Evolutionary conservation across 2,329 filamentous ascomycete genomes (phyloP), one percentile per base, ranked within the genome.

Genomic region (Trichoderma oligosporum): DNA sequence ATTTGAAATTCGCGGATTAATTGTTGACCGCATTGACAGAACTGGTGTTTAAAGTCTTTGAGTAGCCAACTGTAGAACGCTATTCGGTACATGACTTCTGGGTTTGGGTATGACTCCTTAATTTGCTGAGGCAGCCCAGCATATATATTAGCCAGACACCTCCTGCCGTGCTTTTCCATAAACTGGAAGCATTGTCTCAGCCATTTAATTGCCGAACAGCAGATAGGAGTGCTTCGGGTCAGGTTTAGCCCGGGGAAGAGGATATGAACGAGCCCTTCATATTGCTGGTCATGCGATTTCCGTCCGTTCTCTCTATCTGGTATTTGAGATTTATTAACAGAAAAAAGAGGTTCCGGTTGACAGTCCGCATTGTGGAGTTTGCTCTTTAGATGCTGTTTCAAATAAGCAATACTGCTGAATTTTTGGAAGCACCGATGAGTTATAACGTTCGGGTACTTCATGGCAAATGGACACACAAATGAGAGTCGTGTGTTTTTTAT

Each of bases 361-460:
- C 51, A 54, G 20, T 31, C 16, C 4, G 51, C 33, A 9, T 31
- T 22, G 8, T 35, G 41, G 36, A 45, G 51, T 5, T n/a, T 16
- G 20, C 14, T 24, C 9, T 39, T 45, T 7, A 54, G 51, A 54
- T 54, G 51, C 24, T 54, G 51, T 25, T 54, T 54, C n/a, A 54
- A 27, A 11, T 54, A 54, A 2, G 51, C 25, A 24, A 54, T 45
- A 6, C 25, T 18, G 2, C 25, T 25, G 20, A 54, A 24, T 25
- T 11, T 54, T 12, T 44, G 39, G 22, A 44, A 54, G 14, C 51
- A 54, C 12, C 18, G 14, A n/a, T 54, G 20, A 12, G 35, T 20
- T 20, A 54, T 29, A 11, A 24, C n/a, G 22, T 35, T 11, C 11
- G 29, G 36, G 18, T 45, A 35, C 16, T 29, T 45, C 39, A 44